Conservation (phyloP, 352 stramenopile species). For the Elongisporangium anandrum region DNA sequence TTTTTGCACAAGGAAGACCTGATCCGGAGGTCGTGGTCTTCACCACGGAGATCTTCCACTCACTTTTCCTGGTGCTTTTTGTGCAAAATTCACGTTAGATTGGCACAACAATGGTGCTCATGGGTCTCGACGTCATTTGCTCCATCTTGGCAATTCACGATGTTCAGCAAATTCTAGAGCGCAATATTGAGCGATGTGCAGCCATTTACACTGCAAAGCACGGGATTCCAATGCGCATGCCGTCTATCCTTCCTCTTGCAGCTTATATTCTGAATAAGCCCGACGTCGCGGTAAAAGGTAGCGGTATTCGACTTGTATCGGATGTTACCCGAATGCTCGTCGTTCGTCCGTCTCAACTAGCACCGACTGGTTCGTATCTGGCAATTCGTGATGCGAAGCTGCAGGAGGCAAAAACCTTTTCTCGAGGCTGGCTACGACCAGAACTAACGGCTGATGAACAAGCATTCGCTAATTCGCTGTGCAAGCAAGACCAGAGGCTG, state of each 20-base stretch:
- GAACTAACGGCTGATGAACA: not conserved
- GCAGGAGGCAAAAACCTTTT: too few species aligned
- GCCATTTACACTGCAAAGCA: not conserved
- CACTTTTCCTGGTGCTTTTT: constrained; percentile 16
- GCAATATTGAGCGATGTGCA: not conserved
- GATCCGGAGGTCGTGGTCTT: constrained; percentile 18
- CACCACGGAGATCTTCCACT: constrained; percentile 24
- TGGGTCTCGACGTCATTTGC: constrained; percentile 4
- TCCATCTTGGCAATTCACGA: constrained; percentile 6
- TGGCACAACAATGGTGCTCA: constrained; percentile 7
- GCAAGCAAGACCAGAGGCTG: not conserved
- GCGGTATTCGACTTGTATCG: not conserved
- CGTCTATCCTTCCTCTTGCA: not conserved
- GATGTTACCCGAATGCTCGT: not conserved
- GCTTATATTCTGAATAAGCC: not conserved
- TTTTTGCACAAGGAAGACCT: constrained; percentile 15
- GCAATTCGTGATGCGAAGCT: too few species aligned
- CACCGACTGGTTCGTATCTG: not conserved
- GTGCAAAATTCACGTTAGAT: constrained; percentile 18
- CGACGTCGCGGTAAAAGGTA: not conserved
- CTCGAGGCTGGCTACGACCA: not conserved
- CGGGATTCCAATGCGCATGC: too few species aligned
- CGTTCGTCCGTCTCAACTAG: not conserved
- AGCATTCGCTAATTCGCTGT: not conserved
- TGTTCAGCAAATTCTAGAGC: constrained; percentile 3